Base-by-base conservation (phyloP, 768 basidiomycete genomes). In the Lactarius pseudohatsudake region DNA sequence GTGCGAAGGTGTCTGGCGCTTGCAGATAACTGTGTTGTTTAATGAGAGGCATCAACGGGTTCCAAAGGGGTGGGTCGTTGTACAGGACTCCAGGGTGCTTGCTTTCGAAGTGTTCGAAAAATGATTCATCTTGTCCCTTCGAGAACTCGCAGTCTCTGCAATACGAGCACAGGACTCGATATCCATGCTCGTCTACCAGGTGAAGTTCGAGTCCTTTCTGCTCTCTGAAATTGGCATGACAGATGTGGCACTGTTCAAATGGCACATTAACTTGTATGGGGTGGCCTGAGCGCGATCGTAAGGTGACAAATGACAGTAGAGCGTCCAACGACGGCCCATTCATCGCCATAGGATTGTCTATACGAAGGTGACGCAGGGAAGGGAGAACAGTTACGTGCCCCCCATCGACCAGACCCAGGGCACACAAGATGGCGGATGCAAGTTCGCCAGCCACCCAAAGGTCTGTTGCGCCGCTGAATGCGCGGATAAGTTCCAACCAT, bases 371-470 rank as follows among this genome's bases (percentile, higher is more conserved):
- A 18, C 16, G 41, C 5, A 45, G 43, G 20, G 43, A 7, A 45
- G 43, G 43, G 20, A 45, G 43, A 2, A 45, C 9, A n/a, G 43
- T n/a, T 10, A 10, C 1, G 43, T n/a, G 20, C 0, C 0, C 43
- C 20, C 1, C 43, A 8, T 45, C 20, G 20, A 20, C 43, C 10
- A 5, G 20, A 10, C 20, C 18, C 43, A 43, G 76, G 74, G 43
- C 43, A 45, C 20, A 45, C 43, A 45, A n/a, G 20, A 45, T 10
- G 8, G 20, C 20, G 3, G 43, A 4, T 0, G 18, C 3, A 45
- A 5, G 43, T 20, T 20, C 9, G 9, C 43, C 10, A 45, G 20
- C 20, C 20, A 45, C 20, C 1, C 0, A 3, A n/a, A 45, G 1
- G 43, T 45, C 20, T n/a, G 9, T 45, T 45, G 43, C 43, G 9